Conservation (phyloP, 1,139 yeast species). For the Suhomyces atakaporum region DNA sequence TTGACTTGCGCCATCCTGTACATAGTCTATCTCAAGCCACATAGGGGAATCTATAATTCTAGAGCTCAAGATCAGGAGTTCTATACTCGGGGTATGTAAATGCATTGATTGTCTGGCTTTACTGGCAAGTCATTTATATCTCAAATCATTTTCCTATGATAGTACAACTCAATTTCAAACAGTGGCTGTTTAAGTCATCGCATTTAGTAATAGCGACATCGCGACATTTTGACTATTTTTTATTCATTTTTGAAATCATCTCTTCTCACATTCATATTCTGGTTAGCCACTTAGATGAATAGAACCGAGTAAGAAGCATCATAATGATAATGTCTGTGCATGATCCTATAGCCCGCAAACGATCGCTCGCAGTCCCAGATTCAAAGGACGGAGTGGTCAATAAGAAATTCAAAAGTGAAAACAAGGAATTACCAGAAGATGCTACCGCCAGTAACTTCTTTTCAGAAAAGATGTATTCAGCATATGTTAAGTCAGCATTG, state of each 20-base stretch:
- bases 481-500: conserved; percentile 68
- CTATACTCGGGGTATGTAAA: too few species aligned
- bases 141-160: too few species aligned
- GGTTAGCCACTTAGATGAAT: conserved; percentile 5
- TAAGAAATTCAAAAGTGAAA: conserved; percentile 13
- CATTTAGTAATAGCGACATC: conserved; percentile 8
- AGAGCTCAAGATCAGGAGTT: too few species aligned
- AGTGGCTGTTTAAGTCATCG: conserved; percentile 4
- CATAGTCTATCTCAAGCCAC: too few species aligned
- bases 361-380: conserved; percentile 16
- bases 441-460: conserved; percentile 24
- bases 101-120: too few species aligned
- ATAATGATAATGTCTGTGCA: conserved; percentile 20
- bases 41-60: too few species aligned
- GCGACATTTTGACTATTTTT: conserved; percentile 8
- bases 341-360: conserved; percentile 21
- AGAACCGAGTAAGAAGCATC: conserved; percentile 5
- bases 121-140: too few species aligned
- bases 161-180: too few species aligned
- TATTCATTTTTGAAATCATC: conserved; percentile 1
- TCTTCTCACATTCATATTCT: conserved; percentile 3
- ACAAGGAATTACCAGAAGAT: conserved; percentile 12
- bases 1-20: too few species aligned
- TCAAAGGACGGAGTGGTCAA: conserved; percentile 14
- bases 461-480: conserved; percentile 59